Evolutionary conservation across 176 grass and related monocot species (phyloP), one percentile per base, ranked within the genome.

Genomic region (Hordeum vulgare): DNA sequence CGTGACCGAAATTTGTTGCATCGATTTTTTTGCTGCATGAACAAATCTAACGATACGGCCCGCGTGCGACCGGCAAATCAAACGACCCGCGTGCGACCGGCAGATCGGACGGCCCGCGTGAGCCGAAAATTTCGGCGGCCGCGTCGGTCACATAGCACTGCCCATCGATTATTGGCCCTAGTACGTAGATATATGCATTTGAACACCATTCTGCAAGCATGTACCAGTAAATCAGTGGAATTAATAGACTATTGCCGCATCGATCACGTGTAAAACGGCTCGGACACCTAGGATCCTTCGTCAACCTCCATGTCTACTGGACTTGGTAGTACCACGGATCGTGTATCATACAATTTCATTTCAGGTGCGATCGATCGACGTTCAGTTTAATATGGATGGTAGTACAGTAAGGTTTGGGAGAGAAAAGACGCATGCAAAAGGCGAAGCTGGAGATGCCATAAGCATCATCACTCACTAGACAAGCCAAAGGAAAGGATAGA

Each of bases 371-470:
- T 41, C 35, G 21, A 41, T 68, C 34, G 4, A 10, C 5, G 34
- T 12, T 69, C 10, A 39, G 66, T 70, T 70, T 70, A 25, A 7
- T 24, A 49, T 49, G 45, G 45, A 49, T 49, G 45, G 14, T 49
- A 6, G 45, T 49, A 17, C 45, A 51, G 47, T 51, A 51, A 18
- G 47, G 47, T 51, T 51, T 56, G 51, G 51, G 51, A 56, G 51
- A 56, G 20, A 56, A 56, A 56, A 9, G 3, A 35, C 31, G 45
- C 25, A 29, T 11, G 71, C 42, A 74, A 76, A 76, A 76, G 70
- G 24, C 21, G 35, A 64, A 2, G 74, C 47, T 53, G 44, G 71
- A 14, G 26, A 45, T 86, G 54, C 74, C 81, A 81, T 65, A 82
- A 86, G 89, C 66, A 58, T 23, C 21, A 53, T 66, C 33, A 67